Conservation (phyloP, 192 early-diverging fungal species). For the Powellomyces hirtus region DNA sequence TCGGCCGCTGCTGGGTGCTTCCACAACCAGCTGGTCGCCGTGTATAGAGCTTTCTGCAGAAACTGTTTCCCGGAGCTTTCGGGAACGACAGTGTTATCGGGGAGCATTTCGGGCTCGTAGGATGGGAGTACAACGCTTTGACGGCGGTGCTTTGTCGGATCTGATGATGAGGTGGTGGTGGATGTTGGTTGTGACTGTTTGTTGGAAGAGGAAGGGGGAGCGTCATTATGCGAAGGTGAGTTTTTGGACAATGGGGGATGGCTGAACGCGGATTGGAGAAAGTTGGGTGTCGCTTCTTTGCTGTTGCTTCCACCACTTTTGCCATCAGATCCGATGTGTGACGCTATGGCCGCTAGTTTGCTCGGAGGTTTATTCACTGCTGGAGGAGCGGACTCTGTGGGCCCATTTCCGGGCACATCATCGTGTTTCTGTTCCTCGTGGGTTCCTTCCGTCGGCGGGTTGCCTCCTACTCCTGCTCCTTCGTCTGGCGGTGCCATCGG, state of each 20-base stretch:
- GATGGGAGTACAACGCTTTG: constrained; percentile 35
- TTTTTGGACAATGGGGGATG: not conserved
- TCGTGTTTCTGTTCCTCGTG: not conserved
- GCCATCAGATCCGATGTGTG: too few relatives aligned
- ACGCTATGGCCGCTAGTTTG: not conserved
- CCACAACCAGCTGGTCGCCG: not conserved
- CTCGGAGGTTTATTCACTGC: not conserved
- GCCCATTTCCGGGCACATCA: too few relatives aligned
- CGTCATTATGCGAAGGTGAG: too few relatives aligned
- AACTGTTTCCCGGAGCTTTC: constrained; percentile 19
- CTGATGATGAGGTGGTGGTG: not conserved
- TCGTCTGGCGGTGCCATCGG: not conserved
- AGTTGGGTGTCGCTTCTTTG: not conserved
- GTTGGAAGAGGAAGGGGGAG: too few relatives aligned
- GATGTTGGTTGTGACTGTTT: too few relatives aligned
- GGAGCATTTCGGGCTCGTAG: constrained; percentile 30
- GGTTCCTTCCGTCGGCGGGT: not conserved
- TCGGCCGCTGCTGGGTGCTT: not conserved
- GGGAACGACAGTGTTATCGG: constrained; percentile 33
- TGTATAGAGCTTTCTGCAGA: constrained; percentile 17
- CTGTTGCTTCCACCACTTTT: too few relatives aligned
- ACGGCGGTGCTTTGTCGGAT: constrained; percentile 18
- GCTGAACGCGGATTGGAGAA: not conserved
- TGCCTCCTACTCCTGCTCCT: not conserved
- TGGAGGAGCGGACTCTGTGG: too few relatives aligned